Evolutionary conservation across 352 stramenopile genomes (phyloP).

Genomic region (Globisporangium radiosum): DNA sequence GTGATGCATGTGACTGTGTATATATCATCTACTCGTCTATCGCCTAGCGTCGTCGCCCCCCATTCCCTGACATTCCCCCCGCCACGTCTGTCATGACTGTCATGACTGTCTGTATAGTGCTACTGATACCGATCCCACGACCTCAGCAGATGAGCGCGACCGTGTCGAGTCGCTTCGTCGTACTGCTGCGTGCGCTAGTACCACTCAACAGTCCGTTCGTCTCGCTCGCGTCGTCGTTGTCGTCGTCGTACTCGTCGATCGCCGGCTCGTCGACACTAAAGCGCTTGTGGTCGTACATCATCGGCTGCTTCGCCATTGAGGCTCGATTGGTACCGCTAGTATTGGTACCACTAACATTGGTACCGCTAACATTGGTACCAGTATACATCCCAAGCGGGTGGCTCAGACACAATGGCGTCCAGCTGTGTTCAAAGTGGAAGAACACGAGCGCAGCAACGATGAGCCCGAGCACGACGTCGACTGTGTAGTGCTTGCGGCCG

Average conservation of each 20-base stretch:
- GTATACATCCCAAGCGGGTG: conserved; percentile 9
- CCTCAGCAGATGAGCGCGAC: conserved; percentile 41
- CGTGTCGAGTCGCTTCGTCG: conserved; percentile 24
- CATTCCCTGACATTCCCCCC: background rate
- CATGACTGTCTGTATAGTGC: background rate
- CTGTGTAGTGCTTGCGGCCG: conserved; percentile 70
- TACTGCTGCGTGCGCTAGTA: background rate
- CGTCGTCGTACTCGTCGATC: conserved; percentile 34
- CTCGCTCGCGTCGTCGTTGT: conserved; percentile 9
- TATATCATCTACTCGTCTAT: conserved; percentile 1
- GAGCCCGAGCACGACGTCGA: conserved; percentile 67
- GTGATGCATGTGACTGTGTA: no score
- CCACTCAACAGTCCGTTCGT: conserved; percentile 10
- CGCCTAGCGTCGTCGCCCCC: background rate
- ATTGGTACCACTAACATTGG: background rate
- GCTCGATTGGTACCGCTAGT: no score
- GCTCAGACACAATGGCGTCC: conserved; percentile 47
- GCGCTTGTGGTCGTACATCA: conserved; percentile 27
- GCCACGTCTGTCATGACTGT: background rate
- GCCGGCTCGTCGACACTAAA: conserved; percentile 51
- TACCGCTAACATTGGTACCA: background rate
- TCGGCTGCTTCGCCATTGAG: no score
- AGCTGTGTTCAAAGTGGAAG: conserved; percentile 77
- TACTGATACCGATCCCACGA: background rate
- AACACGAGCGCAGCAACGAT: conserved; percentile 63